Conservation (phyloP, 202 grass and related monocot genomes). For the Panicum virgatum region DNA sequence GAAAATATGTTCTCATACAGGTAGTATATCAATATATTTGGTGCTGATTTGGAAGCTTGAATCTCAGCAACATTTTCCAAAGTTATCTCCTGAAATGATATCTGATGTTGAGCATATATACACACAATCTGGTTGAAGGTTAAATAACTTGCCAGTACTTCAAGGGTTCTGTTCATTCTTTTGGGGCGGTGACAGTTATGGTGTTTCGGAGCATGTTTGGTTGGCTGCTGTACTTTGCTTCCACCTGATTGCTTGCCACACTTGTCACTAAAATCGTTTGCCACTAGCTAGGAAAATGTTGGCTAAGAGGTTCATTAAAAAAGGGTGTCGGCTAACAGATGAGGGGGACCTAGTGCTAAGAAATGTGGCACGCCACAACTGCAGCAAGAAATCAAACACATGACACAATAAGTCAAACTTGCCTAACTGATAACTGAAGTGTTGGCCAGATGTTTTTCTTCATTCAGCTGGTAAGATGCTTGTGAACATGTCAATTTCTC, state of each 20-base stretch:
- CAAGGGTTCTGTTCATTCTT: constrained; percentile 88
- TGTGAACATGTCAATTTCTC: not conserved
- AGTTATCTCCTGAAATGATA: constrained; percentile 50
- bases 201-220: constrained; percentile 91
- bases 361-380: too few species aligned
- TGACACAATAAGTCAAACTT: too few species aligned
- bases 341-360: too few species aligned
- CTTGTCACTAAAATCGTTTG: too few species aligned
- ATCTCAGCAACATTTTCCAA: constrained; percentile 87
- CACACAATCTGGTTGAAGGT: constrained; percentile 80
- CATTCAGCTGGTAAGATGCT: constrained; percentile 92
- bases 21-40: constrained; percentile 94
- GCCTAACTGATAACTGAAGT: too few species aligned
- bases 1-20: constrained; percentile 39
- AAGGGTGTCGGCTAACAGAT: too few species aligned
- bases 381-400: too few species aligned
- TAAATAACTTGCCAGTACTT: constrained; percentile 87
- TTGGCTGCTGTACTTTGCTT: too few species aligned
- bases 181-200: constrained; percentile 86
- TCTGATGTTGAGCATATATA: constrained; percentile 64
- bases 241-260: too few species aligned
- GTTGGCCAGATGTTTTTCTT: constrained; percentile 96
- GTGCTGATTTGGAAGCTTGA: constrained; percentile 85
- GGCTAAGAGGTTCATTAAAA: too few species aligned
- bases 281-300: too few species aligned